These are phyloP conservation scores for Leccinum fibrillosum DNA, from an alignment of 768 basidiomycete genomes.

Conservation along the genomic window DNA sequence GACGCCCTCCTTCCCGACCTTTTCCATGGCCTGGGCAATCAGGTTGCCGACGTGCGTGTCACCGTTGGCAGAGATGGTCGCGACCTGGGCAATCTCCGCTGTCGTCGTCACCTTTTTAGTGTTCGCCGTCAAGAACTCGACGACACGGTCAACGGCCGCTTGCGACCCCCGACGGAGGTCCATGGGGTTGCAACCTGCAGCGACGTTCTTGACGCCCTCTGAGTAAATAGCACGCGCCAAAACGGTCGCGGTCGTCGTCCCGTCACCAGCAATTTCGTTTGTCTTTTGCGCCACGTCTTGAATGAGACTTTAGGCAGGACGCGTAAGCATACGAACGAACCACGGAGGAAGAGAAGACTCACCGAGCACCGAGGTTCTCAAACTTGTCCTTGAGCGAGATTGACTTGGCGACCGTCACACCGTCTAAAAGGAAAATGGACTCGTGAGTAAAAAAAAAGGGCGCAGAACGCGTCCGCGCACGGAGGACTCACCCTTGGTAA, in stretches of 20 bases:
- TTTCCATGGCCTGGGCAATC: conserved; percentile 99
- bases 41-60: conserved; percentile 90
- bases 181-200: conserved; percentile 99
- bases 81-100: conserved; percentile 97
- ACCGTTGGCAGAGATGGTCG: conserved; percentile 84
- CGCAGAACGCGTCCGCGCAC: neutral
- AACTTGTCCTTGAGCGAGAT: conserved; percentile 96
- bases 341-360: conserved; percentile 25
- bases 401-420: conserved; percentile 98
- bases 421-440: conserved; percentile 52
- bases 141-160: conserved; percentile 93
- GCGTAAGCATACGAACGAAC: conserved; percentile 7
- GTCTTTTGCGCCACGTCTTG: conserved; percentile 97
- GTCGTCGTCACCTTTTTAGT: conserved; percentile 95
- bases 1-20: conserved; percentile 99
- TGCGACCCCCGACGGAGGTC: conserved; percentile 98
- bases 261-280: conserved; percentile 96
- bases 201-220: conserved; percentile 99
- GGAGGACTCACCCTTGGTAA: conserved; percentile 79
- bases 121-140: conserved; percentile 83
- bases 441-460: neutral
- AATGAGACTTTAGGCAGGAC: conserved; percentile 55
- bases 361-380: conserved; percentile 98
- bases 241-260: conserved; percentile 97
- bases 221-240: conserved; percentile 96